These are phyloP conservation scores for Henckelia pumila DNA, from an alignment of 257 asterid genomes.

Conservation along the genomic window DNA sequence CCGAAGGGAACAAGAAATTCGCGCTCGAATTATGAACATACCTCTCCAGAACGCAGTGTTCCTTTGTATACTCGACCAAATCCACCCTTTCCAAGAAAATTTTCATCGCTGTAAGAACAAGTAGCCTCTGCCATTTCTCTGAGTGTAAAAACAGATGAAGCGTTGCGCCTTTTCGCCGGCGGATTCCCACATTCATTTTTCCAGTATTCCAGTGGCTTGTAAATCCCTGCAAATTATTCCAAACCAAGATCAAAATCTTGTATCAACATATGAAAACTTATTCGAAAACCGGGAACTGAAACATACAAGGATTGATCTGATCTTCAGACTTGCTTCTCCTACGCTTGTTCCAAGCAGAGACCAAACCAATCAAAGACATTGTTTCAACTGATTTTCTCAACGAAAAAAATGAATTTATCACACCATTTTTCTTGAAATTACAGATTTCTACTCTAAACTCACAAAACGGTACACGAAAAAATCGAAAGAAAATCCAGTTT, in stretches of 20 bases:
- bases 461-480: too few species aligned
- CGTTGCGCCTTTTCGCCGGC: conserved; percentile 64
- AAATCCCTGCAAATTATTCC: conserved; percentile 57
- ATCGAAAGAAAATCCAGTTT: not conserved
- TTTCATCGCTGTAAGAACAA: conserved; percentile 62
- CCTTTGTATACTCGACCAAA: conserved; percentile 93
- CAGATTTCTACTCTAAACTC: not conserved
- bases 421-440: conserved; percentile 19
- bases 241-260: conserved; percentile 1
- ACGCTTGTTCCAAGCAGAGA: conserved; percentile 94
- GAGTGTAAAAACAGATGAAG: conserved; percentile 77
- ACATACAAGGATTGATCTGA: conserved; percentile 66
- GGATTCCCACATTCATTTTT: conserved; percentile 59
- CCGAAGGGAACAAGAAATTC: not conserved
- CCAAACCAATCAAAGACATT: conserved; percentile 84
- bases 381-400: conserved; percentile 19
- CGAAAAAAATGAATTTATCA: conserved; percentile 21
- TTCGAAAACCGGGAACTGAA: conserved; percentile 12
- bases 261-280: not conserved
- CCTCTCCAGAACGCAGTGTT: conserved; percentile 86
- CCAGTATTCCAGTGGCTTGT: conserved; percentile 85
- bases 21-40: conserved; percentile 23
- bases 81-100: conserved; percentile 94
- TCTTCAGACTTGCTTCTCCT: conserved; percentile 93
- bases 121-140: conserved; percentile 93